phyloP scores from a whole-genome alignment of 768 basidiomycete species.

The Hypsizygus marmoreus region DNA sequence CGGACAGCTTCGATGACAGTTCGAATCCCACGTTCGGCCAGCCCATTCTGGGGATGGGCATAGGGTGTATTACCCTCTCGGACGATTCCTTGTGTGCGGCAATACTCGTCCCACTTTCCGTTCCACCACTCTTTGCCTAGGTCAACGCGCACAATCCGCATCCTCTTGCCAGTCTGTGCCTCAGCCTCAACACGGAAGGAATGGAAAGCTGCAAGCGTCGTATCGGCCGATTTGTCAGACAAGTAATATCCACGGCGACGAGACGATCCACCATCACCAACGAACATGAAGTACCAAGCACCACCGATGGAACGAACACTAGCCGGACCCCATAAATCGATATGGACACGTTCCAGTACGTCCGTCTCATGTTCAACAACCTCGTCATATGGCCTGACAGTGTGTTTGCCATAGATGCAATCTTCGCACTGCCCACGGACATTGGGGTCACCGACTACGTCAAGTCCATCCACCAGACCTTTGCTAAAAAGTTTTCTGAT shows the following conservation, averaged over 20 bases:
- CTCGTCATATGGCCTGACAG: constrained; percentile 22
- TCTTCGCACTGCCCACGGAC: constrained; percentile 22
- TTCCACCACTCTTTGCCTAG: constrained; percentile 30
- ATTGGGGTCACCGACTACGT: constrained; percentile 9
- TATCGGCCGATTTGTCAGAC: constrained; percentile 19
- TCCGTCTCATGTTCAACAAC: constrained; percentile 17
- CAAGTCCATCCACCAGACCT: constrained; percentile 21
- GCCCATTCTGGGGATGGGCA: constrained; percentile 28
- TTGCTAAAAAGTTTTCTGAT: constrained; percentile 17
- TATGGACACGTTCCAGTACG: background rate
- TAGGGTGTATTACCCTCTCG: constrained; percentile 22
- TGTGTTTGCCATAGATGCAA: constrained; percentile 28
- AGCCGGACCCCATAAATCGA: constrained; percentile 28
- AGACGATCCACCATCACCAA: constrained; percentile 22
- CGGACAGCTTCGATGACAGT: constrained; percentile 21
- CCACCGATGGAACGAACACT: constrained; percentile 17
- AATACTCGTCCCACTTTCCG: constrained; percentile 19
- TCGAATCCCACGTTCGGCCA: constrained; percentile 24
- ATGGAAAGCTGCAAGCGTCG: constrained; percentile 17
- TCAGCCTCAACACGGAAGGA: constrained; percentile 15
- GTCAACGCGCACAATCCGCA: constrained; percentile 20
- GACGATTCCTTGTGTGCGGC: constrained; percentile 23
- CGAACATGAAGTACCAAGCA: constrained; percentile 23
- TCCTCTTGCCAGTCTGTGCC: constrained; percentile 11
- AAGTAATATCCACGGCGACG: constrained; percentile 20